These are phyloP conservation scores for Forsythia viridissima DNA, from an alignment of 257 asterid genomes.

Conservation along the genomic window DNA sequence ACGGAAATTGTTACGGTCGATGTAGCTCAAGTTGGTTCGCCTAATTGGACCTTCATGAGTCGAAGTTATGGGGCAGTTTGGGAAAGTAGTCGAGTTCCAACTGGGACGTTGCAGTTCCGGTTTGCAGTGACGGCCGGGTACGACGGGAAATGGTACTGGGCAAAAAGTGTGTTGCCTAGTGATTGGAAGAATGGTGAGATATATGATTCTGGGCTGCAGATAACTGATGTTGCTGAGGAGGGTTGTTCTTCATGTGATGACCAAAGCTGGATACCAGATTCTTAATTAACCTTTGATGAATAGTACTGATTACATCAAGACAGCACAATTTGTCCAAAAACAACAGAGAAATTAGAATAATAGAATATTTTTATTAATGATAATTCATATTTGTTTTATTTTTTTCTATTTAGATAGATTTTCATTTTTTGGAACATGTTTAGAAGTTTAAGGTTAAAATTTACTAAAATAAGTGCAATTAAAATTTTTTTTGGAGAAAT, in stretches of 20 bases:
- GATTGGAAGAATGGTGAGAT: slow-evolving; percentile 53
- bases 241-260: slow-evolving; percentile 65
- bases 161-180: slow-evolving; percentile 61
- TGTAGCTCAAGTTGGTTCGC: slow-evolving; percentile 63
- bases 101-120: slow-evolving; percentile 67
- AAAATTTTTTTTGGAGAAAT: too few relatives aligned
- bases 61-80: slow-evolving; percentile 73
- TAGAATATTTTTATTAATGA: not conserved
- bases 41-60: slow-evolving; percentile 64
- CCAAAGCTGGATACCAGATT: slow-evolving; percentile 36
- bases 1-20: slow-evolving; percentile 64
- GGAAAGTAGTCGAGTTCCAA: slow-evolving; percentile 76
- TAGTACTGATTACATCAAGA: too few relatives aligned
- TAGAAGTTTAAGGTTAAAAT: too few relatives aligned
- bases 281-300: not conserved
- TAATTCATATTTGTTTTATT: not conserved
- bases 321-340: not conserved
- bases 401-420: not conserved
- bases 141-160: slow-evolving; percentile 77
- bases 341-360: not conserved
- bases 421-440: too few relatives aligned
- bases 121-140: slow-evolving; percentile 71
- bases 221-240: slow-evolving; percentile 74
- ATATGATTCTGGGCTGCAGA: slow-evolving; percentile 70
- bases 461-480: too few relatives aligned